Conservation (phyloP, 2,329 filamentous ascomycete genomes). For the Cyphellophora europaea region DNA sequence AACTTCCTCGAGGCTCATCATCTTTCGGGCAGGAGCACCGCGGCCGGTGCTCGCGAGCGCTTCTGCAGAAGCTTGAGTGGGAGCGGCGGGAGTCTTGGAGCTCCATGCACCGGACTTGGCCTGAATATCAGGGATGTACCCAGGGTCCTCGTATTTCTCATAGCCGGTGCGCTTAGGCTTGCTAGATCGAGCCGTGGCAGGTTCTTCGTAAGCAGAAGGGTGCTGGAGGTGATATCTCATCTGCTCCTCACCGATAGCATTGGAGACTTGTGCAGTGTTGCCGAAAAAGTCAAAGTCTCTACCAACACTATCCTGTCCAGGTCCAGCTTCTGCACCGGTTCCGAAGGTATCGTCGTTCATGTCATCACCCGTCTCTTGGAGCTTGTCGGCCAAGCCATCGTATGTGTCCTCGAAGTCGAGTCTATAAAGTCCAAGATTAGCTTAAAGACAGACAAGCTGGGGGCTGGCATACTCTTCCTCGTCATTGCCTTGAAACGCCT, state of each 20-base stretch:
- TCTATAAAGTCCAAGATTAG: conserved; percentile 34
- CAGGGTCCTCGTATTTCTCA: conserved; percentile 78
- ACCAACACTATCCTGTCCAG: conserved; percentile 51
- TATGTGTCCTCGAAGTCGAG: conserved; percentile 96
- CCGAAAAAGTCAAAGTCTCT: conserved; percentile 98
- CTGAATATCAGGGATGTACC: conserved; percentile 80
- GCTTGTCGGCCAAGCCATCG: conserved; percentile 81
- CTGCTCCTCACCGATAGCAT: conserved; percentile 85
- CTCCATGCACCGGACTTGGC: conserved; percentile 91
- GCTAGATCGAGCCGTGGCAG: conserved; percentile 28
- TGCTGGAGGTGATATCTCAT: conserved; percentile 70
- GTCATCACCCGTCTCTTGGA: conserved; percentile 84
- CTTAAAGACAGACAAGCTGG: too few species aligned
- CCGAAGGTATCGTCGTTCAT: conserved; percentile 97
- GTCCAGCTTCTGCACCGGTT: conserved; percentile 35
- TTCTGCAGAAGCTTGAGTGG: conserved; percentile 17
- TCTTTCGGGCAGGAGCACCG: conserved; percentile 35
- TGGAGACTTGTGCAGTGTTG: conserved; percentile 75
- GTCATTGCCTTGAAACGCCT: conserved; percentile 39
- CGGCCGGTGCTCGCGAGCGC: conserved; percentile 21
- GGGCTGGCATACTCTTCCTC: conserved; percentile 44
- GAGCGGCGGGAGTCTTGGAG: conserved; percentile 45
- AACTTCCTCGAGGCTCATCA: conserved; percentile 94
- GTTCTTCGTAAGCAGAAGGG: conserved; percentile 24
- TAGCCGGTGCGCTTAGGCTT: conserved; percentile 73